A percentile compares a stretch with the other conserved stretches of the same genome.
Conservation (phyloP, 495 filamentous ascomycete genomes). For the Friedmanniomyces simplex region DNA sequence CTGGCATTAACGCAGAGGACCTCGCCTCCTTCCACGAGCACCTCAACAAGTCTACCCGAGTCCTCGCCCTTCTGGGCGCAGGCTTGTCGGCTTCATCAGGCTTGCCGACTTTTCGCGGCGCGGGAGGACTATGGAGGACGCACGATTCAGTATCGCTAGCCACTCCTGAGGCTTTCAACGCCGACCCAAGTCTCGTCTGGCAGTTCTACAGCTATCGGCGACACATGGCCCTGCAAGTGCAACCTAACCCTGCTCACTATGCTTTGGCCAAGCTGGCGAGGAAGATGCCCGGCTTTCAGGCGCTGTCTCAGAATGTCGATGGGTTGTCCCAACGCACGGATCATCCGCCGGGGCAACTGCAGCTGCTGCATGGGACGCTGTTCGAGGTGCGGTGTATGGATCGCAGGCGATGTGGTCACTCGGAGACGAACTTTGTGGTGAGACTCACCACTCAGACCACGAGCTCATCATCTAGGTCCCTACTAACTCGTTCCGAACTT, state of each 20-base stretch:
- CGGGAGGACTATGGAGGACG: conserved; percentile 71
- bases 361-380: conserved; percentile 68
- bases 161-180: conserved; percentile 54
- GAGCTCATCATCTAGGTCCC: neutral
- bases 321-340: conserved; percentile 62
- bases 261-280: conserved; percentile 62
- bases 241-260: conserved; percentile 67
- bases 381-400: conserved; percentile 64
- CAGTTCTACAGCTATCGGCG: conserved; percentile 71
- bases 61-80: conserved; percentile 76
- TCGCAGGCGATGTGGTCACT: conserved; percentile 49
- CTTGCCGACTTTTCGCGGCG: conserved; percentile 75
- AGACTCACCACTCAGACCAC: neutral
- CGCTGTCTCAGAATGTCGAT: conserved; percentile 70
- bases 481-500: neutral
- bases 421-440: conserved; percentile 52
- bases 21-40: conserved; percentile 56
- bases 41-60: conserved; percentile 54
- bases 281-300: conserved; percentile 52
- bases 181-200: conserved; percentile 65
- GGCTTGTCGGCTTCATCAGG: conserved; percentile 76
- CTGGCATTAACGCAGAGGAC: conserved; percentile 26
- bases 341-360: conserved; percentile 53
- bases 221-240: conserved; percentile 64
- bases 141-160: conserved; percentile 62